phyloP scores from a whole-genome alignment of 2,329 filamentous ascomycete genomes.

The Hirsutella thompsonii region DNA sequence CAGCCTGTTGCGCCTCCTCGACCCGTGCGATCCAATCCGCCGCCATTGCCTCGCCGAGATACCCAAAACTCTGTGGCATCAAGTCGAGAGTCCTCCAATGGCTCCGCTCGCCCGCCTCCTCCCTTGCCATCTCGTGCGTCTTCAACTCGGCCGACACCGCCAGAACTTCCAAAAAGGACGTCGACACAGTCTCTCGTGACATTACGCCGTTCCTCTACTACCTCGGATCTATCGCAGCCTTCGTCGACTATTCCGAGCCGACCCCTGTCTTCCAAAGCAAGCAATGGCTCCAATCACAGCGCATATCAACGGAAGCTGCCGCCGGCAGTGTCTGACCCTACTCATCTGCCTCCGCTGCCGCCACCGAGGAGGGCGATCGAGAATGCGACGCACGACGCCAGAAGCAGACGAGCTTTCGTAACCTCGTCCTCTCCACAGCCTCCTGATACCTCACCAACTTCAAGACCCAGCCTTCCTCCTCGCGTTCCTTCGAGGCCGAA shows the following conservation, averaged over 20 bases:
- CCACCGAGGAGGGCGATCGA: constrained; percentile 42
- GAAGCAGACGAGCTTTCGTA: constrained; percentile 2
- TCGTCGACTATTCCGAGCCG: constrained; percentile 38
- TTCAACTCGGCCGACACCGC: constrained; percentile 25
- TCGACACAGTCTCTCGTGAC: constrained; percentile 27
- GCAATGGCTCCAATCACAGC: constrained; percentile 29
- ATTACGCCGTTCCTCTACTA: constrained; percentile 39
- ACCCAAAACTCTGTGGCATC: constrained; percentile 9
- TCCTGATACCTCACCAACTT: constrained; percentile 13
- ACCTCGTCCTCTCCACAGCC: constrained; percentile 8
- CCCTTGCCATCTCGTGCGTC: constrained; percentile 20
- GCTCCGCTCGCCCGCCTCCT: constrained; percentile 15
- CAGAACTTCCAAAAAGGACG: constrained; percentile 35
- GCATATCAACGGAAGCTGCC: constrained; percentile 29
- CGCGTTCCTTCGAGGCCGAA: constrained; percentile 35
- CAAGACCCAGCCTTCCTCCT: constrained; percentile 32
- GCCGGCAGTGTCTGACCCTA: constrained; percentile 41
- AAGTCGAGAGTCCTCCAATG: constrained; percentile 1
- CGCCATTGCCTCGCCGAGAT: constrained; percentile 21
- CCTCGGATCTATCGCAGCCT: constrained; percentile 42
- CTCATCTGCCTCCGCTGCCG: constrained; percentile 44
- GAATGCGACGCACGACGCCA: constrained; percentile 22
- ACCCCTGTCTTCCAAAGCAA: constrained; percentile 33
- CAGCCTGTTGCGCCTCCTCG: constrained; percentile 25
- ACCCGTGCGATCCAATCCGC: constrained; percentile 19